Evolutionary conservation across 352 stramenopile species (phyloP).

Genomic region (Phytophthora sp.): DNA sequence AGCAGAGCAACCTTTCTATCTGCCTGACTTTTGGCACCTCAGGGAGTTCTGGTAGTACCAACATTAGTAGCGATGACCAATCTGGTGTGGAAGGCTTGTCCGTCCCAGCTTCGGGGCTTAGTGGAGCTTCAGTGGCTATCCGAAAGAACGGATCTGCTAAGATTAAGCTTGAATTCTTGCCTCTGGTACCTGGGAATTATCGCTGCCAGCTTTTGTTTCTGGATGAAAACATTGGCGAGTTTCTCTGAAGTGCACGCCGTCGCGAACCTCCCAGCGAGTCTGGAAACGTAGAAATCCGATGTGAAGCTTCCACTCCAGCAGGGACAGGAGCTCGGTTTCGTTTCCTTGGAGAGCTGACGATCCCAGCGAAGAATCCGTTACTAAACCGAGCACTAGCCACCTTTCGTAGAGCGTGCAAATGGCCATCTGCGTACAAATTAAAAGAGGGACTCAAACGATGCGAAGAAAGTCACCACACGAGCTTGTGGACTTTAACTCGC

Average conservation of each 20-base stretch:
- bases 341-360: conserved; percentile 76
- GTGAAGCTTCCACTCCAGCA: conserved; percentile 46
- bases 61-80: conserved; percentile 14
- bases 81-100: conserved; percentile 15
- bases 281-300: conserved; percentile 87
- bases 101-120: conserved; percentile 22
- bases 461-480: conserved; percentile 70
- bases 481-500: conserved; percentile 89
- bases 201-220: conserved; percentile 91
- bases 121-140: conserved; percentile 35
- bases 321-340: conserved; percentile 36
- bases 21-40: conserved; percentile 62
- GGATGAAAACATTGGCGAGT: conserved; percentile 93
- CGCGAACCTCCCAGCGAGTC: conserved; percentile 73
- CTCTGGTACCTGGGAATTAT: conserved; percentile 89
- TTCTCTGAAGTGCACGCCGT: conserved; percentile 91
- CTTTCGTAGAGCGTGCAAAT: conserved; percentile 72
- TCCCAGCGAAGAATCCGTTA: conserved; percentile 82
- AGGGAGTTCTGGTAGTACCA: conserved; percentile 27
- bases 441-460: conserved; percentile 83
- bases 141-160: conserved; percentile 59
- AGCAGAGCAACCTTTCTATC: conserved; percentile 74
- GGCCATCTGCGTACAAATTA: conserved; percentile 76
- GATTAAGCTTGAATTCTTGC: conserved; percentile 90
- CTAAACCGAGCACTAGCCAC: conserved; percentile 74